A percentile compares a stretch with the other conserved stretches of the same genome.
These are phyloP conservation scores for Ceratorhiza oryzae-sativae DNA, from an alignment of 1,284 basidiomycete species.

Conservation along the genomic window DNA sequence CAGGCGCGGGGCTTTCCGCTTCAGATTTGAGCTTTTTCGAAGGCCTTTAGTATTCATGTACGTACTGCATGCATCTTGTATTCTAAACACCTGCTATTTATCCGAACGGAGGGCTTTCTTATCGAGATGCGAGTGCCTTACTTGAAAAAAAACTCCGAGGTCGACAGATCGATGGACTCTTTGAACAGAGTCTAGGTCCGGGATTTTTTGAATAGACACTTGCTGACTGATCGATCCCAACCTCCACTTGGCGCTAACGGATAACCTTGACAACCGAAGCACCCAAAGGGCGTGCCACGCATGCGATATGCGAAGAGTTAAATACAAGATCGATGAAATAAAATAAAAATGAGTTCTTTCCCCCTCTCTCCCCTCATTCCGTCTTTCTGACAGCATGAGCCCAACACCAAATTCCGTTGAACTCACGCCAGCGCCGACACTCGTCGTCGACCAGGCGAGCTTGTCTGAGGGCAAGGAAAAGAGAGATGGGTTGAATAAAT, in stretches of 20 bases:
- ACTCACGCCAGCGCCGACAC: slow-evolving; percentile 24
- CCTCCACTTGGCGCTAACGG: neutral
- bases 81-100: slow-evolving; percentile 31
- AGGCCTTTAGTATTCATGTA: slow-evolving; percentile 10
- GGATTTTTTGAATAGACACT: neutral
- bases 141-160: neutral
- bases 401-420: slow-evolving; percentile 11
- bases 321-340: neutral
- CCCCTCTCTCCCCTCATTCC: neutral
- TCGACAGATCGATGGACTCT: neutral
- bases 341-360: neutral
- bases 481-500: neutral
- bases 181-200: neutral
- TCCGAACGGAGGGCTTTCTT: neutral
- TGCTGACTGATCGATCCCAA: neutral
- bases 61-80: slow-evolving; percentile 6
- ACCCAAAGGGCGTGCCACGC: neutral
- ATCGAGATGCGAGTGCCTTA: neutral
- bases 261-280: neutral
- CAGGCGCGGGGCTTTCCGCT: slow-evolving; percentile 22
- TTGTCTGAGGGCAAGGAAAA: neutral
- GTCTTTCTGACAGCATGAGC: neutral
- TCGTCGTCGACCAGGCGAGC: neutral
- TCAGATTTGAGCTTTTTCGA: slow-evolving; percentile 37
- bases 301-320: neutral